Conservation (phyloP, 2,329 filamentous ascomycete genomes). For the Chrysoporthe deuterocubensis region DNA sequence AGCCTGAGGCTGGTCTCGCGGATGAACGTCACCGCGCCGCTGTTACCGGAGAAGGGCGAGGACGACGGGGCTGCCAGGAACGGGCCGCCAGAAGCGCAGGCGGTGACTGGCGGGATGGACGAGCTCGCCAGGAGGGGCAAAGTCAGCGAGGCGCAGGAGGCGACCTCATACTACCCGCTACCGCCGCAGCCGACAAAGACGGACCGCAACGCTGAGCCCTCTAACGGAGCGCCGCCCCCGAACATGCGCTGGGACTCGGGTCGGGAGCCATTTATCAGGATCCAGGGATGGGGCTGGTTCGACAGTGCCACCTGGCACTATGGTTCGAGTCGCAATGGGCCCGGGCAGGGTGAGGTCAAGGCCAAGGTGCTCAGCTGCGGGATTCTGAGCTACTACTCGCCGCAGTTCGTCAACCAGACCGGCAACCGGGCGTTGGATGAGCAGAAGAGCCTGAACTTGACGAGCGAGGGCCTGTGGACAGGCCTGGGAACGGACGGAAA, state of each 20-base stretch:
- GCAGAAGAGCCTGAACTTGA: constrained; percentile 45
- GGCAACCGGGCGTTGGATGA: constrained; percentile 40
- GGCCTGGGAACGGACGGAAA: constrained; percentile 32
- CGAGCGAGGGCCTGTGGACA: constrained; percentile 44
- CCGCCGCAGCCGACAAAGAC: constrained; percentile 43
- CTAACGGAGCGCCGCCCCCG: constrained; percentile 41
- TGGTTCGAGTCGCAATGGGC: constrained; percentile 42
- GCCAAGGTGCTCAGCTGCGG: constrained; percentile 47
- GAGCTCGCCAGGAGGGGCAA: neutral
- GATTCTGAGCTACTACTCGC: constrained; percentile 51
- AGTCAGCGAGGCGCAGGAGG: neutral
- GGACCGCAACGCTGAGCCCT: constrained; percentile 40
- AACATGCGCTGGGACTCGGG: constrained; percentile 39
- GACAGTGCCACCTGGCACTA: constrained; percentile 48
- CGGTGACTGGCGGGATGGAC: neutral
- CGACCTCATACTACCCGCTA: constrained; percentile 40
- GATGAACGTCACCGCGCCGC: constrained; percentile 51
- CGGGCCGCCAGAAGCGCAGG: constrained; percentile 20
- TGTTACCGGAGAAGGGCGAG: constrained; percentile 33
- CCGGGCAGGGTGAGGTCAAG: constrained; percentile 47
- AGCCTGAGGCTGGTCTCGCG: constrained; percentile 48
- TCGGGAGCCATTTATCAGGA: constrained; percentile 45
- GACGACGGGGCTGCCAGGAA: constrained; percentile 20
- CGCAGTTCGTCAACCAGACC: constrained; percentile 38
- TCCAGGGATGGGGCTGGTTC: constrained; percentile 51